Conservation (phyloP, 1,284 basidiomycete genomes). For the Leccinum pachyderme region DNA sequence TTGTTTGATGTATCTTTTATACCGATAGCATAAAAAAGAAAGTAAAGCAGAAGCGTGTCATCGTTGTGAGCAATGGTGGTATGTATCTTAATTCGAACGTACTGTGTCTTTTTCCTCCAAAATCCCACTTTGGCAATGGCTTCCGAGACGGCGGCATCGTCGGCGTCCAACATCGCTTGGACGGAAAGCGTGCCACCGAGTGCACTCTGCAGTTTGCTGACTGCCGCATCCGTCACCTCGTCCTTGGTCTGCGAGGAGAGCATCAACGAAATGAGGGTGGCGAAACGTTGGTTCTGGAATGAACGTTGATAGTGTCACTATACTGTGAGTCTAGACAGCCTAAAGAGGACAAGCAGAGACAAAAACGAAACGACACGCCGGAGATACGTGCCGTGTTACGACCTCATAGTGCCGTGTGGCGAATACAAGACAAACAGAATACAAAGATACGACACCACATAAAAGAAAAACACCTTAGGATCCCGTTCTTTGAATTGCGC, state of each 20-base stretch:
- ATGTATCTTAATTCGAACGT: slow-evolving; percentile 19
- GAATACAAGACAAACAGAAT: background rate
- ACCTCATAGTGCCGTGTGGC: background rate
- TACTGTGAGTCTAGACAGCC: background rate
- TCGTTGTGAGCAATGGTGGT: background rate
- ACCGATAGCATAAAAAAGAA: background rate
- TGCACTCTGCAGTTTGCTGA: slow-evolving; percentile 69
- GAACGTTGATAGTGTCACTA: background rate
- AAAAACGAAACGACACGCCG: background rate
- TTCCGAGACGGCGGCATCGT: slow-evolving; percentile 59
- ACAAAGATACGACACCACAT: background rate
- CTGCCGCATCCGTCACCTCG: slow-evolving; percentile 83
- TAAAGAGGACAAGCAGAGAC: background rate
- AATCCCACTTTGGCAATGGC: slow-evolving; percentile 92
- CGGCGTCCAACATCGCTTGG: slow-evolving; percentile 66
- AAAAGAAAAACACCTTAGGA: slow-evolving; percentile 52
- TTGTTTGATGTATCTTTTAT: slow-evolving; percentile 66
- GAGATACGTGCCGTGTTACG: background rate
- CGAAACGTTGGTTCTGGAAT: slow-evolving; percentile 72
- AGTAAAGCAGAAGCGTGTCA: background rate
- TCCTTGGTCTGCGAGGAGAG: slow-evolving; percentile 96
- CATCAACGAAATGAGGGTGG: slow-evolving; percentile 92
- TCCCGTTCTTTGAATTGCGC: slow-evolving; percentile 63
- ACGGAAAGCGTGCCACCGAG: slow-evolving; percentile 80
- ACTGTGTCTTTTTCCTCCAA: slow-evolving; percentile 86